Conservation (phyloP, 371 early-diverging fungal species). For the Ecytonucleospora hepatopenaei region DNA sequence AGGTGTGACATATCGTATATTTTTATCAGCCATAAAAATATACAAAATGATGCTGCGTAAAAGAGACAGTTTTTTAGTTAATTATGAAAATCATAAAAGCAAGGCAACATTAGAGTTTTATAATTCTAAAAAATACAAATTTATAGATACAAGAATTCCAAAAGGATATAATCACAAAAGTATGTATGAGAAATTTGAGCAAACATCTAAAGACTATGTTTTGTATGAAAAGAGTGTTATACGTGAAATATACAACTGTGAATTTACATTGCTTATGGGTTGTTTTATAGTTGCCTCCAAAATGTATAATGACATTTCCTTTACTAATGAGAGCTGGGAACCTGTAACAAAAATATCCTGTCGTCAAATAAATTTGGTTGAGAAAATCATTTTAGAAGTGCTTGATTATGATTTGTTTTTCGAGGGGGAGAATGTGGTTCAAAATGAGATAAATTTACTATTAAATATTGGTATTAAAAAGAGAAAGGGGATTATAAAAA, state of each 20-base stretch:
- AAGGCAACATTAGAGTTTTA: neutral
- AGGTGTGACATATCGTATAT: neutral
- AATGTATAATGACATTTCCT: conserved; percentile 10
- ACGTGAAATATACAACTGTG: neutral
- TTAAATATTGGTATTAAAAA: too few species aligned
- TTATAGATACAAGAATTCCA: neutral
- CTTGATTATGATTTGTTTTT: conserved; percentile 7
- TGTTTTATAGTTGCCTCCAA: conserved; percentile 16
- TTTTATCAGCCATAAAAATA: neutral
- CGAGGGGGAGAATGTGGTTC: conserved; percentile 2
- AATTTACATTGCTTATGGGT: neutral
- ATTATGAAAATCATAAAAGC: neutral
- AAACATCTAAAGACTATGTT: neutral
- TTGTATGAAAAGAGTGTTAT: neutral
- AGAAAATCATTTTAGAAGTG: conserved; percentile 1
- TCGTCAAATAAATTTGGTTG: neutral
- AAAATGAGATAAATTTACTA: neutral
- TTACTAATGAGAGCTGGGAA: conserved; percentile 20
- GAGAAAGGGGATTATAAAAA: too few species aligned
- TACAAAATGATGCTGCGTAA: neutral
- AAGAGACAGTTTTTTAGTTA: neutral
- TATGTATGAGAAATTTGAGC: neutral
- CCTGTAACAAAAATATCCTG: neutral
- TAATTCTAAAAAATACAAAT: neutral
- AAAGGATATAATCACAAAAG: neutral